A percentile compares a stretch with the other conserved stretches of the same genome.
These are phyloP conservation scores for grape (Vitis vinifera) DNA, from an alignment of 164 flowering plant genomes.

Conservation along the genomic window DNA sequence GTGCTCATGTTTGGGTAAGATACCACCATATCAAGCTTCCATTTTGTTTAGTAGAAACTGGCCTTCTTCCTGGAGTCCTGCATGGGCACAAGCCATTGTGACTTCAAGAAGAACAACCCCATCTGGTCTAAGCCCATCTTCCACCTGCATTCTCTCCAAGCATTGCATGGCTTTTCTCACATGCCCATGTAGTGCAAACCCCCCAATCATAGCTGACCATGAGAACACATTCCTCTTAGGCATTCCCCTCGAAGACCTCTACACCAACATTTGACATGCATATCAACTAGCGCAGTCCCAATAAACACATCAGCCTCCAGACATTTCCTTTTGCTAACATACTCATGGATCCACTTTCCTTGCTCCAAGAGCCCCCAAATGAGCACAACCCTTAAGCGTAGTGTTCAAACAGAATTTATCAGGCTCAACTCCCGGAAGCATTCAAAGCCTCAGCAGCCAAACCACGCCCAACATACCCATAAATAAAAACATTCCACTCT, in stretches of 20 bases:
- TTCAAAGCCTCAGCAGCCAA: slow-evolving; percentile 21
- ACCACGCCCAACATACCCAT: slow-evolving; percentile 28
- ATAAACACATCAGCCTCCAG: slow-evolving; percentile 25
- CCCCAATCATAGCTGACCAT: slow-evolving; percentile 48
- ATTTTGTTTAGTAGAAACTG: slow-evolving; percentile 31
- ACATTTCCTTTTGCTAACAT: slow-evolving; percentile 19
- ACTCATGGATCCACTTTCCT: slow-evolving; percentile 47
- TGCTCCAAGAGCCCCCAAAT: slow-evolving; percentile 36
- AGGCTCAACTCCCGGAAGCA: slow-evolving; percentile 26
- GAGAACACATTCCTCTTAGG: slow-evolving; percentile 32
- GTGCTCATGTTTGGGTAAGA: slow-evolving; percentile 44
- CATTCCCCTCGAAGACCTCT: slow-evolving; percentile 40
- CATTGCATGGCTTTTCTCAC: slow-evolving; percentile 26
- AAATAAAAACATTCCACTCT: slow-evolving; percentile 39
- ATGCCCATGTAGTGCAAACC: slow-evolving; percentile 37
- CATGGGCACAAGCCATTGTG: slow-evolving; percentile 43
- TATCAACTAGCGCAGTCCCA: slow-evolving; percentile 39
- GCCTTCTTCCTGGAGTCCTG: slow-evolving; percentile 39
- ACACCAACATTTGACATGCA: slow-evolving; percentile 54
- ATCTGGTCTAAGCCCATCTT: slow-evolving; percentile 41
- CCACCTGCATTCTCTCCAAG: slow-evolving; percentile 29
- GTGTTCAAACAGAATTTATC: slow-evolving; percentile 36
- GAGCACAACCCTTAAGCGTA: slow-evolving; percentile 37
- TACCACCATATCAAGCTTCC: slow-evolving; percentile 26
- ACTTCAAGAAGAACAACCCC: slow-evolving; percentile 43